These are phyloP conservation scores for Mytilinidion resinicola DNA, from an alignment of 495 filamentous ascomycete species.

Conservation along the genomic window DNA sequence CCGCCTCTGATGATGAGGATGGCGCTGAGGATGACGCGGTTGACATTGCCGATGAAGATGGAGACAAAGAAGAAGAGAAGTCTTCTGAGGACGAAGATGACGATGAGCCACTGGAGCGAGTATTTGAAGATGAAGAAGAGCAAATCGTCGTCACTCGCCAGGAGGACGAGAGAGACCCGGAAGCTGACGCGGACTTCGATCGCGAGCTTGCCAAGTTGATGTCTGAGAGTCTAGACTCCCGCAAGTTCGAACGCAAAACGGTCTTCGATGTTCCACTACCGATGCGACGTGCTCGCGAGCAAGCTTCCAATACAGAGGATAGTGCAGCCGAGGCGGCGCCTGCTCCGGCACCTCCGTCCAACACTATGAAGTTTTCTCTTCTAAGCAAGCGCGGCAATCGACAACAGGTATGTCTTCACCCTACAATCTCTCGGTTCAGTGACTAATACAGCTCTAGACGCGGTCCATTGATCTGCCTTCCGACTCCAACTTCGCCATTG, in stretches of 20 bases:
- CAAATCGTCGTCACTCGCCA: slow-evolving; percentile 83
- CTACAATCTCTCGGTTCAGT: background rate
- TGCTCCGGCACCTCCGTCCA: slow-evolving; percentile 38
- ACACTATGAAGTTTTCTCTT: slow-evolving; percentile 88
- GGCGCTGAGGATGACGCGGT: slow-evolving; percentile 39
- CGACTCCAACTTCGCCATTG: slow-evolving; percentile 88
- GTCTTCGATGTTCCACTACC: slow-evolving; percentile 91
- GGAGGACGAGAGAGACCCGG: slow-evolving; percentile 86
- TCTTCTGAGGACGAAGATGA: slow-evolving; percentile 13
- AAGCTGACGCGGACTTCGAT: slow-evolving; percentile 94
- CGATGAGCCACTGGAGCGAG: slow-evolving; percentile 45
- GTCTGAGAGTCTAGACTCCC: slow-evolving; percentile 88
- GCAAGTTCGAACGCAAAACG: slow-evolving; percentile 89
- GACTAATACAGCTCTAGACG: slow-evolving; percentile 51
- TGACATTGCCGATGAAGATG: slow-evolving; percentile 50
- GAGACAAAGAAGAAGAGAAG: slow-evolving; percentile 49
- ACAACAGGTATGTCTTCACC: slow-evolving; percentile 59
- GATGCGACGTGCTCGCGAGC: slow-evolving; percentile 69
- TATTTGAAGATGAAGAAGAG: slow-evolving; percentile 70
- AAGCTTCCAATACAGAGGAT: slow-evolving; percentile 41
- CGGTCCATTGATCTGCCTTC: slow-evolving; percentile 91
- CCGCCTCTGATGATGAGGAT: slow-evolving; percentile 32
- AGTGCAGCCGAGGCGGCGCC: slow-evolving; percentile 39
- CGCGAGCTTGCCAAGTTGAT: slow-evolving; percentile 98
- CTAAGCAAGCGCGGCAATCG: slow-evolving; percentile 95